phyloP scores from a whole-genome alignment of 2,329 filamentous ascomycete genomes.

The Alternaria arborescens region DNA sequence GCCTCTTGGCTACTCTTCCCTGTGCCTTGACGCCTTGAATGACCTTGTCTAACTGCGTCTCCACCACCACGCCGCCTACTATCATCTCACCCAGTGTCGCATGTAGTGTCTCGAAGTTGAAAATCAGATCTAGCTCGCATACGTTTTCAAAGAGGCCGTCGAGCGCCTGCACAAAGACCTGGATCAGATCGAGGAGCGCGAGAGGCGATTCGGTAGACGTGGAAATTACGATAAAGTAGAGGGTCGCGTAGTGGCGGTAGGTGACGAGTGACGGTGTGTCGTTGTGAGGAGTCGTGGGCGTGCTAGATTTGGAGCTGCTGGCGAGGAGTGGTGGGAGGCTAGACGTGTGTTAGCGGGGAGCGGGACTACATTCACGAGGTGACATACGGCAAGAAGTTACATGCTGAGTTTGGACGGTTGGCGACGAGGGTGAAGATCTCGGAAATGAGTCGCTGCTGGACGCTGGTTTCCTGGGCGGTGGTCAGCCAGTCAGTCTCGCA shows the following conservation, averaged over 20 bases:
- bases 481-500: constrained; percentile 14
- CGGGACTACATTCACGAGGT: constrained; percentile 13
- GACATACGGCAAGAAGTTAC: constrained; percentile 86
- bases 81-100: constrained; percentile 93
- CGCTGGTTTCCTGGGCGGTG: constrained; percentile 81
- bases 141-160: constrained; percentile 98
- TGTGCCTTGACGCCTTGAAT: constrained; percentile 81
- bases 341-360: constrained; percentile 60
- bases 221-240: constrained; percentile 98
- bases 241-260: constrained; percentile 96
- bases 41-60: constrained; percentile 88
- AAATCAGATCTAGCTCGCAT: constrained; percentile 97
- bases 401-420: constrained; percentile 88
- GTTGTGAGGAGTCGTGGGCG: constrained; percentile 70
- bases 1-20: constrained; percentile 79
- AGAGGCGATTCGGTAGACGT: constrained; percentile 96
- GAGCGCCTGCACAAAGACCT: constrained; percentile 96
- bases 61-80: constrained; percentile 91
- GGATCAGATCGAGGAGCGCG: constrained; percentile 93
- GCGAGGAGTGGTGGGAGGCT: constrained; percentile 70
- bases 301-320: constrained; percentile 56
- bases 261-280: constrained; percentile 95
- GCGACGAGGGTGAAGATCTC: constrained; percentile 97
- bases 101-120: constrained; percentile 98
- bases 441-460: constrained; percentile 94